These are phyloP conservation scores for Rhypophila decipiens DNA, from an alignment of 495 filamentous ascomycete species.

Conservation along the genomic window DNA sequence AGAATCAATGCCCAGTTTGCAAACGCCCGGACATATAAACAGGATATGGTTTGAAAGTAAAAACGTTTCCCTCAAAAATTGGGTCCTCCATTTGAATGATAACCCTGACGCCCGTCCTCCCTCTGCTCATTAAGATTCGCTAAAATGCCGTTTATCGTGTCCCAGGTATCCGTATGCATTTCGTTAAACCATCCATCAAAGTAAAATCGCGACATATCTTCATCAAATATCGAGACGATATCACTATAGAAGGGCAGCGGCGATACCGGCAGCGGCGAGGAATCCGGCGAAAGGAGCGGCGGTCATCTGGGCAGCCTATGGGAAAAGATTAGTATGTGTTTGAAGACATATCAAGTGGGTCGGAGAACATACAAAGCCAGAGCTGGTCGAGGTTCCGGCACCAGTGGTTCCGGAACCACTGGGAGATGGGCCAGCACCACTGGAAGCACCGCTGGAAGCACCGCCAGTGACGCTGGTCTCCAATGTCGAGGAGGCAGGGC, in stretches of 20 bases:
- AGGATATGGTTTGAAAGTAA: conserved; percentile 15
- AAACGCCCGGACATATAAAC: conserved; percentile 14
- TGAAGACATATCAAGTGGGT: background rate
- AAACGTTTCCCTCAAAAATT: conserved; percentile 10
- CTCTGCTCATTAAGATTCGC: conserved; percentile 19
- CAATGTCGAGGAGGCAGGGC: conserved; percentile 10
- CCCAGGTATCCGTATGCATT: conserved; percentile 7
- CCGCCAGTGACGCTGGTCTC: conserved; percentile 12
- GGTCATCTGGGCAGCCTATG: conserved; percentile 22
- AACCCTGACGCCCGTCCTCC: conserved; percentile 11
- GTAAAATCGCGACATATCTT: conserved; percentile 6
- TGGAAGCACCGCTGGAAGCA: conserved; percentile 8
- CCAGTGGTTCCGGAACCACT: background rate
- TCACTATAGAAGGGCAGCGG: conserved; percentile 24
- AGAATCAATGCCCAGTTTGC: conserved; percentile 15
- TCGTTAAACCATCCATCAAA: conserved; percentile 17
- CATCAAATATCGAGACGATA: background rate
- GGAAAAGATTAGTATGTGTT: background rate
- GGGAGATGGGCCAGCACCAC: conserved; percentile 4
- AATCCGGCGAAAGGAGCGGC: conserved; percentile 26
- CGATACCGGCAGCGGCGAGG: conserved; percentile 30
- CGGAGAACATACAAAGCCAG: conserved; percentile 9
- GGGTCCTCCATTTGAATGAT: conserved; percentile 3
- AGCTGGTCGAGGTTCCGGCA: conserved; percentile 11
- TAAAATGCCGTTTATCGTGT: conserved; percentile 9